Percentiles rank a stretch among this genome's conserved stretches.
These are phyloP conservation scores for Populus ilicifolia DNA, from an alignment of 345 rosid genomes.

Conservation along the genomic window DNA sequence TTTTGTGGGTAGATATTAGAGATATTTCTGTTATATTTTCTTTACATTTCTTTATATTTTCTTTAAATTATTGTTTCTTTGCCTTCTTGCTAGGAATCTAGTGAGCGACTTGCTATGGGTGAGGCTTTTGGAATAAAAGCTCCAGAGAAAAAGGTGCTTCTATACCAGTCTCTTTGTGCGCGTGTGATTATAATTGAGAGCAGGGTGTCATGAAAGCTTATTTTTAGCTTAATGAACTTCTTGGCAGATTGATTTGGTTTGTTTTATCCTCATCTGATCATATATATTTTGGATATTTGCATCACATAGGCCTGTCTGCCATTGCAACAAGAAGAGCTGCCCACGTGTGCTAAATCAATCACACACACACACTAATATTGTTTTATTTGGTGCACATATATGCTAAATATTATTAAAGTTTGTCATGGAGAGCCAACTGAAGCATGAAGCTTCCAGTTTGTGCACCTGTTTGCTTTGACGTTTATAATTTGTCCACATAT, in stretches of 20 bases:
- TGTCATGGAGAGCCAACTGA: background rate
- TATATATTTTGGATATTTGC: background rate
- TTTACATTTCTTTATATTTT: background rate
- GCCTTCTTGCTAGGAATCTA: conserved; percentile 64
- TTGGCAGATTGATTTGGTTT: background rate
- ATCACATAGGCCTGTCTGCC: background rate
- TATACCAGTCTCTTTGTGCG: background rate
- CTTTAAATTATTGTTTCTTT: conserved; percentile 6
- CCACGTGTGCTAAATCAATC: too few species aligned
- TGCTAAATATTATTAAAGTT: background rate
- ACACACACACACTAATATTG: background rate
- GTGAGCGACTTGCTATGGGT: conserved; percentile 88
- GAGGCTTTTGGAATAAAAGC: conserved; percentile 90
- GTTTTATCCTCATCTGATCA: background rate
- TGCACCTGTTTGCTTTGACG: background rate
- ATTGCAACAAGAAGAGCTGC: background rate
- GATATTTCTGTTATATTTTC: background rate
- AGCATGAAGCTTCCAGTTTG: background rate
- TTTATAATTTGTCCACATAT: background rate
- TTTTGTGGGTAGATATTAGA: background rate
- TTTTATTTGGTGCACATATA: background rate
- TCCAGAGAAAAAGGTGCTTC: conserved; percentile 75
- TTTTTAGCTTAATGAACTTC: background rate
- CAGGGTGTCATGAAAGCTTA: conserved; percentile 26
- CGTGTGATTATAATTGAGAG: conserved; percentile 26